These are phyloP conservation scores for Tuber indicum DNA, from an alignment of 495 filamentous ascomycete genomes.

Conservation along the genomic window DNA sequence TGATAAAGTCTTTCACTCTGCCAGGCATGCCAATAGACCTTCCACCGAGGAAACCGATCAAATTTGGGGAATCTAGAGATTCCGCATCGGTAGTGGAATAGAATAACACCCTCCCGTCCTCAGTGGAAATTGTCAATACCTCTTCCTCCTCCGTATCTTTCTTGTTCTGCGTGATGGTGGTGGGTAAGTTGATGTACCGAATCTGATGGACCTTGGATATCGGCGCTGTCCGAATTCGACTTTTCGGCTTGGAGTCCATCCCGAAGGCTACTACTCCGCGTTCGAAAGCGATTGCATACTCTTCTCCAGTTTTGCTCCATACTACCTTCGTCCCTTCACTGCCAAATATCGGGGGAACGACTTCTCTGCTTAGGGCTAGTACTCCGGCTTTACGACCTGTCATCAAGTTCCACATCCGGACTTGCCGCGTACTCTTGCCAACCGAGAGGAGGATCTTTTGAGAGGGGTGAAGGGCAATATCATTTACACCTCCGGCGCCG, in stretches of 20 bases:
- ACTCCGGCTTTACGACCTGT: slow-evolving; percentile 93
- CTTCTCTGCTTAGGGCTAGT: slow-evolving; percentile 65
- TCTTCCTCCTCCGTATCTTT: slow-evolving; percentile 46
- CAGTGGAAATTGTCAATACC: slow-evolving; percentile 75
- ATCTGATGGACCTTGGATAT: slow-evolving; percentile 77
- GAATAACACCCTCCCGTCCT: slow-evolving; percentile 83
- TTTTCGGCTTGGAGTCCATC: slow-evolving; percentile 75
- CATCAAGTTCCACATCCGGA: slow-evolving; percentile 94
- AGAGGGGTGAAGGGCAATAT: slow-evolving; percentile 90
- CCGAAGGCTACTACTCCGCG: slow-evolving; percentile 77
- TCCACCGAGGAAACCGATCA: slow-evolving; percentile 74
- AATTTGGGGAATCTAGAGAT: slow-evolving; percentile 47
- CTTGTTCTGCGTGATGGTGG: slow-evolving; percentile 36
- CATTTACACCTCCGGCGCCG: slow-evolving; percentile 83
- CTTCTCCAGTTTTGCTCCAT: slow-evolving; percentile 67
- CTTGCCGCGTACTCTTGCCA: slow-evolving; percentile 75
- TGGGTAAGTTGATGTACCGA: slow-evolving; percentile 55
- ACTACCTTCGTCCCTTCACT: slow-evolving; percentile 70
- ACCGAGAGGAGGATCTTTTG: slow-evolving; percentile 94
- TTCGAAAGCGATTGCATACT: slow-evolving; percentile 86
- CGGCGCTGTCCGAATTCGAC: slow-evolving; percentile 59
- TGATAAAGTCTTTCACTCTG: slow-evolving; percentile 81
- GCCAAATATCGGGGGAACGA: slow-evolving; percentile 31
- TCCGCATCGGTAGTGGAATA: slow-evolving; percentile 57
- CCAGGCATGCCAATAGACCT: slow-evolving; percentile 57